Conservation (phyloP, 257 asterid species). For the Verbascum thapsus region DNA sequence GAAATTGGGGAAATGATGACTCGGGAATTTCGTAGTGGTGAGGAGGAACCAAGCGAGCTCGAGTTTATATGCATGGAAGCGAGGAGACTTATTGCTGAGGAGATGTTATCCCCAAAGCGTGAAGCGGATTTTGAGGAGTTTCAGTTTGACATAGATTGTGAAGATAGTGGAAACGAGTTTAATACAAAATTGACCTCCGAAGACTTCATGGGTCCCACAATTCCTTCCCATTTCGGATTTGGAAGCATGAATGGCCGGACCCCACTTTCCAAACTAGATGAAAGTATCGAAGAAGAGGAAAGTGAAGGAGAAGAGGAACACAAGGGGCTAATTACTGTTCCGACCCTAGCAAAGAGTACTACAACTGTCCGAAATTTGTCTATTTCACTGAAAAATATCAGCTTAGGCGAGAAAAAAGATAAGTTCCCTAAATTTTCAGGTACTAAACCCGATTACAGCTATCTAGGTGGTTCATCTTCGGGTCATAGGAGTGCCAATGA, state of each 20-base stretch:
- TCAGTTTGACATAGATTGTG: slow-evolving; percentile 73
- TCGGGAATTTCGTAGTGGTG: slow-evolving; percentile 80
- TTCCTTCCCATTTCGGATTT: slow-evolving; percentile 54
- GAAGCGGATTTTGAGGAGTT: slow-evolving; percentile 57
- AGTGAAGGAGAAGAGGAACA: slow-evolving; percentile 50
- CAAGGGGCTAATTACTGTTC: slow-evolving; percentile 33
- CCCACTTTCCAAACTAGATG: slow-evolving; percentile 74
- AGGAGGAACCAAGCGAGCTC: slow-evolving; percentile 97
- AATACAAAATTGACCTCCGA: slow-evolving; percentile 41
- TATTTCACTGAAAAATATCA: slow-evolving; percentile 53
- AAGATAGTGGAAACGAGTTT: slow-evolving; percentile 46
- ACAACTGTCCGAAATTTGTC: slow-evolving; percentile 55
- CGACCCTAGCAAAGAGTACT: slow-evolving; percentile 30
- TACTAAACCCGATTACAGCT: slow-evolving; percentile 47
- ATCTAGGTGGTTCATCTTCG: slow-evolving; percentile 61
- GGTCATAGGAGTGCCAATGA: slow-evolving; percentile 94
- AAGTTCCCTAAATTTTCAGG: slow-evolving; percentile 54
- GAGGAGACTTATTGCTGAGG: slow-evolving; percentile 59
- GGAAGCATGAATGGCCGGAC: slow-evolving; percentile 57
- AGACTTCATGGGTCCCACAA: slow-evolving; percentile 34
- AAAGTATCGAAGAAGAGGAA: slow-evolving; percentile 73
- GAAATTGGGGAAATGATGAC: slow-evolving; percentile 99
- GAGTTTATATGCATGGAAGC: slow-evolving; percentile 89
- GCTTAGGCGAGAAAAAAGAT: slow-evolving; percentile 64
- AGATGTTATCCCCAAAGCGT: slow-evolving; percentile 47